Conservation (phyloP, 2,329 filamentous ascomycete species). For the Cladosporium halotolerans region DNA sequence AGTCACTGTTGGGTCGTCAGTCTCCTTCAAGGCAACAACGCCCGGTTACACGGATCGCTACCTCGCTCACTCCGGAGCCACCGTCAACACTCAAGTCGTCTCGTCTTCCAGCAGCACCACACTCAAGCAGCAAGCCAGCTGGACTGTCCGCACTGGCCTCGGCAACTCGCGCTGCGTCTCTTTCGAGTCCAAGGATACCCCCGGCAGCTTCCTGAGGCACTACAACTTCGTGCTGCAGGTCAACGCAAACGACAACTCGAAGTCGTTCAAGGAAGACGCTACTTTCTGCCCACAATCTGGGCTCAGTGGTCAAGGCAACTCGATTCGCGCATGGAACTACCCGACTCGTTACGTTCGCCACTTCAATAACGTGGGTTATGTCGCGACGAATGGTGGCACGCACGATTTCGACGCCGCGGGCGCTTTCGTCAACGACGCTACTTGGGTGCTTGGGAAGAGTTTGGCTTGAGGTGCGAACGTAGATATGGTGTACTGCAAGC, state of each 20-base stretch:
- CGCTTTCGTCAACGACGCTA: conserved; percentile 51
- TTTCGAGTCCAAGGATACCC: conserved; percentile 53
- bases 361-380: conserved; percentile 42
- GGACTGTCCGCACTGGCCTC: conserved; percentile 50
- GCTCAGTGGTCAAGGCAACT: conserved; percentile 46
- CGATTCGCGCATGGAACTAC: conserved; percentile 54
- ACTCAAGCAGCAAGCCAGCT: conserved; percentile 49
- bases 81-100: conserved; percentile 51
- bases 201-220: conserved; percentile 56
- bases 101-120: conserved; percentile 44
- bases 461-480: conserved; percentile 35
- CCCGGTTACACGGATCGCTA: conserved; percentile 50
- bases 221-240: conserved; percentile 47
- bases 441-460: conserved; percentile 41
- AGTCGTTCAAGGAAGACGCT: conserved; percentile 55
- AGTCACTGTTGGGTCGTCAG: conserved; percentile 43
- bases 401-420: conserved; percentile 46
- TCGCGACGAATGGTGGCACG: conserved; percentile 51
- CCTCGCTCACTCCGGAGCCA: conserved; percentile 46
- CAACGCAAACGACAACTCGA: conserved; percentile 47
- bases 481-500: no score
- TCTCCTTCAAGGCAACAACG: conserved; percentile 53
- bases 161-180: conserved; percentile 53
- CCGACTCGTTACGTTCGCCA: conserved; percentile 56
- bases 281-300: conserved; percentile 55